Conservation (phyloP, 805 yeast species). For the Yamadazyma paraphyllophila region DNA sequence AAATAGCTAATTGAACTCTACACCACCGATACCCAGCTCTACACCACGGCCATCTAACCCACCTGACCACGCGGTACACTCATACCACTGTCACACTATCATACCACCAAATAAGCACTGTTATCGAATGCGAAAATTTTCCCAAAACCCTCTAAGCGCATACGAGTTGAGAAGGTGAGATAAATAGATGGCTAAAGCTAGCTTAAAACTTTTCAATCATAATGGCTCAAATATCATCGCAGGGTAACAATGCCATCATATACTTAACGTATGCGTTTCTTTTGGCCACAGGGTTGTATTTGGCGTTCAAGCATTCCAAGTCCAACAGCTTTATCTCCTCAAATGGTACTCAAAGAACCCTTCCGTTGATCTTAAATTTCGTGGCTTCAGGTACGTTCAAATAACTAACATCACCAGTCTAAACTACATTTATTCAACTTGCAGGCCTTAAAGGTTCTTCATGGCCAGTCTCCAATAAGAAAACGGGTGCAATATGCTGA, state of each 20-base stretch:
- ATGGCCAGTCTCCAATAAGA: slow-evolving; percentile 6
- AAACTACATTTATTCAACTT: neutral
- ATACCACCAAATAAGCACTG: neutral
- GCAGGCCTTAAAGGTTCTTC: no score
- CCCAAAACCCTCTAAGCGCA: slow-evolving; percentile 7
- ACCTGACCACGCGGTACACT: no score
- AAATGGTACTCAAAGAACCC: slow-evolving; percentile 74
- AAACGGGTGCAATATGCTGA: slow-evolving; percentile 27
- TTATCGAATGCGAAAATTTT: slow-evolving; percentile 3
- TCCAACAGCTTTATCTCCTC: slow-evolving; percentile 65
- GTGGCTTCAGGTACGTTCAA: slow-evolving; percentile 78
- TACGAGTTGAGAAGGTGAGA: neutral
- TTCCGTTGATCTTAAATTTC: slow-evolving; percentile 84
- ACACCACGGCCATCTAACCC: neutral
- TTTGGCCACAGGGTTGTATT: slow-evolving; percentile 36
- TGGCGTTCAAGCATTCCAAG: slow-evolving; percentile 57
- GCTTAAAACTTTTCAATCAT: neutral
- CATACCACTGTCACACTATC: neutral
- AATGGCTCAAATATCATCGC: slow-evolving; percentile 31
- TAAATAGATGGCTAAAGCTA: neutral
- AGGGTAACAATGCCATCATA: slow-evolving; percentile 44
- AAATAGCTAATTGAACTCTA: no score
- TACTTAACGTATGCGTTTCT: slow-evolving; percentile 40
- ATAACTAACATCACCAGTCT: neutral
- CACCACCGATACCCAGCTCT: no score